Evolutionary conservation across 768 basidiomycete species (phyloP), one percentile per base, ranked within the genome.

Genomic region (Crucibulum laeve): DNA sequence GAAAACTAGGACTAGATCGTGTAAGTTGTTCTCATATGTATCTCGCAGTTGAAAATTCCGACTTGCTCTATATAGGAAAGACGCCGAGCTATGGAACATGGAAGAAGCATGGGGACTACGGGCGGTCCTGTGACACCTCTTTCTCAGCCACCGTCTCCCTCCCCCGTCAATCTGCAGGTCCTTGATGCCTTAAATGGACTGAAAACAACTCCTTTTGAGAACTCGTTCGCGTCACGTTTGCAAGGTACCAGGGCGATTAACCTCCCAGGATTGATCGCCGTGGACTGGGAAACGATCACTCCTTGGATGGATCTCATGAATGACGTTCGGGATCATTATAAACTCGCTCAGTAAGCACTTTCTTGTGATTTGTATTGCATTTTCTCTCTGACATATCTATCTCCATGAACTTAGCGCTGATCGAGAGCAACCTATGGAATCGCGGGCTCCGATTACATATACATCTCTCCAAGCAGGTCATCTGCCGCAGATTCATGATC

Each of bases 221-320:
- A 59, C 46, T 88, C 86, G 0, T 88, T 91, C 48, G 60, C 80
- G 25, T 79, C 82, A 38, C 79, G 88, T 11, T 55, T 88, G 10
- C 67, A 72, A 38, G 83, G 82, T 17, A 59, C 60, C 32, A 62
- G 48, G 38, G 50, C 56, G 26, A 43, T 49, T 11, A 53, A 53
- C 8, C 61, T 66, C 25, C 53, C 63, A 8, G 66, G 62, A 3
- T 54, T 75, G 22, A 69, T 89, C 30, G 71, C 79, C 7, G 66
- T 81, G 19, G 87, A 90, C 59, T 90, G 85, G 87, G 80, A 85
- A 56, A 79, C 76, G 3, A 65, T 64, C 30, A 62, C 86, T 3
- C 79, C 84, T 0, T 91, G 89, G 89, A 82, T 82, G 73, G 62
- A 71, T 26, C 72, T 91, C 34, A 85, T 90, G 84, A 57, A 61